phyloP scores from a whole-genome alignment of 805 yeast species.

The Wickerhamomyces ciferrii region DNA sequence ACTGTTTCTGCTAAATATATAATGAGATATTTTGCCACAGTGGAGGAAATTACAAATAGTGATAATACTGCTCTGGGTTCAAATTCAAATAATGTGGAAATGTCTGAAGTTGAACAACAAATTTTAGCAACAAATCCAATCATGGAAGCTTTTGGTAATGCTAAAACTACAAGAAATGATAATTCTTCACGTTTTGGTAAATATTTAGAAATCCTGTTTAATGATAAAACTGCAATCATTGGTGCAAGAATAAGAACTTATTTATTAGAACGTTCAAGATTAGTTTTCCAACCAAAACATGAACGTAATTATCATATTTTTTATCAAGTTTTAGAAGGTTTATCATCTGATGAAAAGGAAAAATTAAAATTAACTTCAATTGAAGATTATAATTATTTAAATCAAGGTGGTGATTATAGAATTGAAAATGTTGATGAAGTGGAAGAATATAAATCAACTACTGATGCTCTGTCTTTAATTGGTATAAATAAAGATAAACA shows the following conservation, averaged over 20 bases:
- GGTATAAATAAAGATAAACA: conserved; percentile 64
- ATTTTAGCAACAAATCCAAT: conserved; percentile 95
- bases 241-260: conserved; percentile 96
- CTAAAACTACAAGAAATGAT: conserved; percentile 95
- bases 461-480: conserved; percentile 70
- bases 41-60: conserved; percentile 46
- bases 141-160: conserved; percentile 98
- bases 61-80: conserved; percentile 28
- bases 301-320: conserved; percentile 96
- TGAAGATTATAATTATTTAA: conserved; percentile 71
- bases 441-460: conserved; percentile 69
- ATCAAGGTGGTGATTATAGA: conserved; percentile 76
- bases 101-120: conserved; percentile 90
- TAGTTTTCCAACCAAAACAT: conserved; percentile 85
- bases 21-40: conserved; percentile 96
- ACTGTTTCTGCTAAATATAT: conserved; percentile 96
- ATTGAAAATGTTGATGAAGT: conserved; percentile 82
- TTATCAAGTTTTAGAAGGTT: conserved; percentile 81
- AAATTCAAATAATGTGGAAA: conserved; percentile 45
- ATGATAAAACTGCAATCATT: conserved; percentile 67
- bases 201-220: conserved; percentile 86
- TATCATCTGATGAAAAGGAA: conserved; percentile 44
- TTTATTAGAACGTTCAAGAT: conserved; percentile 85
- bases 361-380: conserved; percentile 58
- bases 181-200: conserved; percentile 98